Percentiles rank a stretch among this genome's conserved stretches.
Conservation (phyloP, 805 yeast genomes). For the Clavispora phyllophila region DNA sequence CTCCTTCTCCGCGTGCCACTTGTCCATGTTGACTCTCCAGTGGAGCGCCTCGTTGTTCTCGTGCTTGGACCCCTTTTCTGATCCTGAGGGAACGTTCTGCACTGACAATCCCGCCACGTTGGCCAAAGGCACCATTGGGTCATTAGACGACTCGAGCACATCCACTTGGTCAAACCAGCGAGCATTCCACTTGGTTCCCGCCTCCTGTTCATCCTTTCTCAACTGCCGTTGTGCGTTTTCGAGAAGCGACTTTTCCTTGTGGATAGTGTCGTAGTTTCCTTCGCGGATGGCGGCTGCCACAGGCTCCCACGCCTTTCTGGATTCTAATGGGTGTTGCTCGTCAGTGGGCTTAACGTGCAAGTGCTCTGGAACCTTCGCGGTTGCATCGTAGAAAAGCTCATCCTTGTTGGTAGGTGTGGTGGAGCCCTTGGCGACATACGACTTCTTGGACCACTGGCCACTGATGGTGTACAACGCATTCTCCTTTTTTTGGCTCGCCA, state of each 20-base stretch:
- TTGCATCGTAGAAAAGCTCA: conserved; percentile 62
- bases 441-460: conserved; percentile 91
- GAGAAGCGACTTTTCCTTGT: conserved; percentile 66
- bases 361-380: conserved; percentile 44
- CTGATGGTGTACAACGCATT: conserved; percentile 71
- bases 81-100: conserved; percentile 65
- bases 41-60: conserved; percentile 51
- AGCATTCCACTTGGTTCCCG: conserved; percentile 65
- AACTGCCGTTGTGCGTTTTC: conserved; percentile 83
- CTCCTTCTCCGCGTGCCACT: conserved; percentile 58
- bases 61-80: conserved; percentile 49
- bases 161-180: conserved; percentile 68
- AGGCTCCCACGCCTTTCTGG: conserved; percentile 82
- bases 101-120: conserved; percentile 52
- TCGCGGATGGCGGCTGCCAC: conserved; percentile 82
- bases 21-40: conserved; percentile 62
- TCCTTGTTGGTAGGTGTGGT: conserved; percentile 41
- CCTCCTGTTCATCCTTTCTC: conserved; percentile 65
- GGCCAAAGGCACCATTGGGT: conserved; percentile 32
- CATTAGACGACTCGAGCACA: conserved; percentile 20
- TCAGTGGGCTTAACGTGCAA: conserved; percentile 75
- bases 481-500: conserved; percentile 45
- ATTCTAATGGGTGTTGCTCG: conserved; percentile 74
- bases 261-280: conserved; percentile 73
- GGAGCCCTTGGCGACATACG: conserved; percentile 57